A percentile compares a stretch with the other conserved stretches of the same genome.
Conservation (phyloP, 1,284 basidiomycete genomes). For the Rhodotorula sp. region DNA sequence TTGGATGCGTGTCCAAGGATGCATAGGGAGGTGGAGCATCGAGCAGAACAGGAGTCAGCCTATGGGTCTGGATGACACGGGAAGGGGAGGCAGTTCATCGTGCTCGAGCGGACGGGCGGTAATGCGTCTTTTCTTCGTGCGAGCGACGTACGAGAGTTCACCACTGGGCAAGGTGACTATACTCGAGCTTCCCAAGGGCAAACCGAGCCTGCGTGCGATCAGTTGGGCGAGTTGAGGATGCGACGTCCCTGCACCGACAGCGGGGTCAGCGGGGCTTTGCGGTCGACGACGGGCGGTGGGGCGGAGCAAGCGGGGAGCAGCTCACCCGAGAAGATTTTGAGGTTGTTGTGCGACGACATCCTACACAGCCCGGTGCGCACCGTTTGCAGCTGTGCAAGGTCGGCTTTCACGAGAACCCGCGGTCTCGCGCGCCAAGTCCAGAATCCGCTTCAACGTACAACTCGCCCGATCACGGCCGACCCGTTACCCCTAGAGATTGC, state of each 20-base stretch:
- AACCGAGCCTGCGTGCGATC: conserved; percentile 78
- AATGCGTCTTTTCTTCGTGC: no score
- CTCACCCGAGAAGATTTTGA: conserved; percentile 36
- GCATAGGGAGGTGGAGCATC: no score
- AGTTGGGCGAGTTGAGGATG: conserved; percentile 93
- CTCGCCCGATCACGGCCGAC: no score
- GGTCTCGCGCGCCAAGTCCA: no score
- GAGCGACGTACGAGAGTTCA: conserved; percentile 35
- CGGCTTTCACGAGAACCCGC: no score
- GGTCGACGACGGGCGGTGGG: no score
- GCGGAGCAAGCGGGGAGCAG: not conserved
- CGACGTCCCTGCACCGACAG: conserved; percentile 46
- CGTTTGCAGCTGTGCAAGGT: no score
- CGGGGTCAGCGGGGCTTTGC: no score
- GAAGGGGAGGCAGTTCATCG: conserved; percentile 15
- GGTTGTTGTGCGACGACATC: conserved; percentile 20
- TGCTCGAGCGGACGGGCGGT: no score
- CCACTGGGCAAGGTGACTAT: conserved; percentile 31
- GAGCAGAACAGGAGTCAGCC: not conserved
- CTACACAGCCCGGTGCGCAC: not conserved
- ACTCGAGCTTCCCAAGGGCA: conserved; percentile 25
- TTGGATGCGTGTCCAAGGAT: conserved; percentile 52
- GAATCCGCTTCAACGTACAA: no score
- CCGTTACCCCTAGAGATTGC: no score
- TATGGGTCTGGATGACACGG: conserved; percentile 13